Evolutionary conservation across 2,329 filamentous ascomycete genomes (phyloP).

Genomic region (Alternaria sp.): DNA sequence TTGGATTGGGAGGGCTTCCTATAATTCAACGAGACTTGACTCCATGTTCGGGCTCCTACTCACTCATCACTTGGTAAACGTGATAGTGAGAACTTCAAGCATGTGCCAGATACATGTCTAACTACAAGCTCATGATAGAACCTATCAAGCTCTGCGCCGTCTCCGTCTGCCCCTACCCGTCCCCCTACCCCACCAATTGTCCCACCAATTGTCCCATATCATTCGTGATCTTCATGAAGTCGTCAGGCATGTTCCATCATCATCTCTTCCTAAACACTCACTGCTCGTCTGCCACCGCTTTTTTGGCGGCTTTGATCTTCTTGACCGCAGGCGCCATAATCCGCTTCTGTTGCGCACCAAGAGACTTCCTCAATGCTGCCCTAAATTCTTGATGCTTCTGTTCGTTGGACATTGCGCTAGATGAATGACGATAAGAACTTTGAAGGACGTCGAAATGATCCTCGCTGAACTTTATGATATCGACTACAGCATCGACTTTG

Average conservation of each 20-base stretch:
- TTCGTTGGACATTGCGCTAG: background rate
- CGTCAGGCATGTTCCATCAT: background rate
- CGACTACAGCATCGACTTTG: slow-evolving; percentile 39
- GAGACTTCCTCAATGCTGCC: slow-evolving; percentile 25
- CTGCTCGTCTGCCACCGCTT: slow-evolving; percentile 1
- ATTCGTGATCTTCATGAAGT: background rate
- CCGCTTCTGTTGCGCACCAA: slow-evolving; percentile 29
- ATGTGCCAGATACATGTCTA: background rate
- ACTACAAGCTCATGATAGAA: background rate
- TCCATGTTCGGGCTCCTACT: background rate
- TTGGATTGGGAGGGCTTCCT: background rate
- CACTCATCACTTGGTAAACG: background rate
- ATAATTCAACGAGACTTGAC: background rate
- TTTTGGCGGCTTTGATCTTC: slow-evolving; percentile 6
- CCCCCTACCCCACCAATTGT: background rate
- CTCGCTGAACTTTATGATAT: slow-evolving; percentile 27
- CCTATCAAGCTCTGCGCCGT: background rate
- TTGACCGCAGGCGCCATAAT: slow-evolving; percentile 16
- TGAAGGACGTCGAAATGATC: background rate
- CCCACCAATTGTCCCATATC: background rate
- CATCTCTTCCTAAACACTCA: slow-evolving; percentile 1
- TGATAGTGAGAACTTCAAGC: background rate
- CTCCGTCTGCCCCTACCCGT: background rate
- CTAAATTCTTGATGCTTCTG: slow-evolving; percentile 23
- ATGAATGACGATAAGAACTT: too few species aligned